phyloP scores from a whole-genome alignment of 352 stramenopile species.

The Globisporangium cylindrosporum region DNA sequence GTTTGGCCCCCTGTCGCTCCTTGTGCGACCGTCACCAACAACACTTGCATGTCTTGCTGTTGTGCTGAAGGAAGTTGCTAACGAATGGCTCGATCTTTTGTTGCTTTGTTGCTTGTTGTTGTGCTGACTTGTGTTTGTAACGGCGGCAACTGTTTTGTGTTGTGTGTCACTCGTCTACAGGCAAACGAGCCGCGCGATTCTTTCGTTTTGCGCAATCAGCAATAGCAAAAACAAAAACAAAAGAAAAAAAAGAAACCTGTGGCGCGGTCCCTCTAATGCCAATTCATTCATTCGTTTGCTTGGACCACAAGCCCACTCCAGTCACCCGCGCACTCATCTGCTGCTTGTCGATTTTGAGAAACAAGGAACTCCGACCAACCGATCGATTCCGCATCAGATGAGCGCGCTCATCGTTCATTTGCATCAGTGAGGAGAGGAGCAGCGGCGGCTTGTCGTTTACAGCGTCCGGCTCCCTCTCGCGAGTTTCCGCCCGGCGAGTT shows the following conservation, averaged over 20 bases:
- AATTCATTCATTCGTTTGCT: not conserved
- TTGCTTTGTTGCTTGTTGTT: not conserved
- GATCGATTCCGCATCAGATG: not conserved
- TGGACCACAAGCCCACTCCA: not conserved
- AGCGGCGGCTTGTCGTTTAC: conserved; percentile 5
- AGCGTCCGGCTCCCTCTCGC: not conserved
- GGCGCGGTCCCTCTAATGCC: not conserved
- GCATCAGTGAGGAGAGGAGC: not conserved
- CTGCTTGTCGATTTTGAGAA: not conserved
- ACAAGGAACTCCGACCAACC: not conserved
- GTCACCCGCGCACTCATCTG: not conserved
- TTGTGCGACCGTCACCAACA: no score
- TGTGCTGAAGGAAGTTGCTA: not conserved
- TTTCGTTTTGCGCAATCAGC: not conserved
- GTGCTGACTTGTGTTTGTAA: not conserved
- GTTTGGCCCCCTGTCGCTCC: no score
- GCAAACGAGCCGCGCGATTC: not conserved
- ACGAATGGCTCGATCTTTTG: not conserved
- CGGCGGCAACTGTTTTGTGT: not conserved
- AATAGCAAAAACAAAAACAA: not conserved
- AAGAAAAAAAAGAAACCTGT: not conserved
- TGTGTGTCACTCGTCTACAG: not conserved
- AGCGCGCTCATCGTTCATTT: not conserved
- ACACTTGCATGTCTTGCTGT: not conserved
- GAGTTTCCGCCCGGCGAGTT: not conserved